A percentile compares a stretch with the other conserved stretches of the same genome.
phyloP scores from a whole-genome alignment of 768 basidiomycete species.

The Pulveroboletus sp. region DNA sequence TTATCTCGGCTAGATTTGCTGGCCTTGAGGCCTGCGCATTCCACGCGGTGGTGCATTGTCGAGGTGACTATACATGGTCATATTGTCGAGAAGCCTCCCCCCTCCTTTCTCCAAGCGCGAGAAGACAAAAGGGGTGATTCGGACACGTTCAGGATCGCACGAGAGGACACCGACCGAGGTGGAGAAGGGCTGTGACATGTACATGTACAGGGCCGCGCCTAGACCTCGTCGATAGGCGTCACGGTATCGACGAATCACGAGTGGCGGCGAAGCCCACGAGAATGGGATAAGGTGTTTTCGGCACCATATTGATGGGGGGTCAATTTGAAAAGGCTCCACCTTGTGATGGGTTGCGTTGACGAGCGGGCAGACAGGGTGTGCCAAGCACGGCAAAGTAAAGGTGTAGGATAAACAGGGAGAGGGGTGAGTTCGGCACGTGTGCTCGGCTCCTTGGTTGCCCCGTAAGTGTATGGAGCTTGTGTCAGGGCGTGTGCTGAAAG shows the following conservation, averaged over 20 bases:
- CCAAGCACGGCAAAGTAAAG: not conserved
- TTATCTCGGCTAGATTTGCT: conserved; percentile 29
- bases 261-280: not conserved
- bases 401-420: not conserved
- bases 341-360: conserved; percentile 2
- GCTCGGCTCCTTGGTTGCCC: conserved; percentile 12
- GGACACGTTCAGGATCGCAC: conserved; percentile 3
- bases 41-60: conserved; percentile 25
- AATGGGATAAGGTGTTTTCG: not conserved
- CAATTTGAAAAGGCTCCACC: conserved; percentile 28
- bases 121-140: not conserved
- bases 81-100: conserved; percentile 14
- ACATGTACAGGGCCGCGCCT: no score
- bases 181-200: no score
- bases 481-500: conserved; percentile 1
- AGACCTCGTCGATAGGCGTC: no score
- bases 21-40: conserved; percentile 20
- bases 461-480: conserved; percentile 2
- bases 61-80: conserved; percentile 21
- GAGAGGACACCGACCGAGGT: not conserved
- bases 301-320: not conserved
- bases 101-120: not conserved
- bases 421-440: conserved; percentile 1
- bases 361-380: not conserved
- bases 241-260: no score